Base-by-base conservation (phyloP, 805 yeast genomes). In the Saccharomycopsis fodiens region DNA sequence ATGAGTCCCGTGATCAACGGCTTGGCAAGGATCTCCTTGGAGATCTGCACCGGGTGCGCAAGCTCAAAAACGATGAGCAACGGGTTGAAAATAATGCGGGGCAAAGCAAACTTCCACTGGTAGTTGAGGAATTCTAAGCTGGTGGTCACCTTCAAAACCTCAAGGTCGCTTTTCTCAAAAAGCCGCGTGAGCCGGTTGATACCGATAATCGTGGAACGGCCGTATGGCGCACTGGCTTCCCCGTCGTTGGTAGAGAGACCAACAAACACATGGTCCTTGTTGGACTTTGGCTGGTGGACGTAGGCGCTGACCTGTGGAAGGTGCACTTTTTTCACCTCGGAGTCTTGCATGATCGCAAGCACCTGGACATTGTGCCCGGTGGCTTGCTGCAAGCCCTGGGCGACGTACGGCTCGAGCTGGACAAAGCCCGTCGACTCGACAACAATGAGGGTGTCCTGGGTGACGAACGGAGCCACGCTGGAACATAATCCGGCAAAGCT, bases 51-150 rank as follows among this genome's bases (percentile, higher is more conserved):
- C 1, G 94, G 87, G 52, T 66, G 70, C 3, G 82, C 77, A 47
- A 76, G 73, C 62, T 87, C 96, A 56, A 89, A 79, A 8, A 85
- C 57, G 20, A 88, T 72, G 29, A 86, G 68, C 37, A 88, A 66
- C 3, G 95, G 87, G 60, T 82, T 85, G 58, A 88, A 77, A 19
- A 88, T 81, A 35, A 87, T 76, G 46, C 77, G 73, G 6, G 95
- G 86, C 45, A 87, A 70, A 1, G 94, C 89, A 46, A 85, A 70
- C 59, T 82, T 79, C 96, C 96, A 88, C 62, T 87, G 93, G 55
- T 81, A 81, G 10, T 80, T 74, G 61, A 76, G 66, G 55, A 77
- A 82, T 52, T 78, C 86, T 45, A 71, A 63, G 39, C 78, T 67
- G 53, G 72, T 67, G 47, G 19, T 37, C 10, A 77, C 66, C 55